Conservation (phyloP, 1,139 yeast genomes). For the Entelexis paramagnoliae region DNA sequence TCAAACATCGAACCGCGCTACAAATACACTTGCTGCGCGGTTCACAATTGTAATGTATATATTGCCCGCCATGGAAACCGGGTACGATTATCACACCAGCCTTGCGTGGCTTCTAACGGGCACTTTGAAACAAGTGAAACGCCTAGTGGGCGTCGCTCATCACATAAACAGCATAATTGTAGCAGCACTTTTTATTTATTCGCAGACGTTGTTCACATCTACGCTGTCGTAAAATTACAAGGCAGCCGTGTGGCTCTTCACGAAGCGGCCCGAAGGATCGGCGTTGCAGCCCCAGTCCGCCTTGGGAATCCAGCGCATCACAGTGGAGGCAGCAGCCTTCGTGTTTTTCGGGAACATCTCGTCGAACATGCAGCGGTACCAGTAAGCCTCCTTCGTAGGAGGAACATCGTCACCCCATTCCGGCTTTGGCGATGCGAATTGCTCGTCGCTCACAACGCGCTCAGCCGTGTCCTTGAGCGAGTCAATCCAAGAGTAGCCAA, state of each 20-base stretch:
- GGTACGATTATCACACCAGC: no score
- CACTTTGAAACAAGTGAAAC: no score
- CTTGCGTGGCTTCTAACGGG: no score
- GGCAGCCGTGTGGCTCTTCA: conserved; percentile 70
- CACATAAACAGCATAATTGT: no score
- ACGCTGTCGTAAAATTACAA: conserved; percentile 28
- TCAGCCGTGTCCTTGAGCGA: conserved; percentile 94
- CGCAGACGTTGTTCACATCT: background rate
- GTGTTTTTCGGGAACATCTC: conserved; percentile 55
- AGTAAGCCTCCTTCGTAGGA: conserved; percentile 96
- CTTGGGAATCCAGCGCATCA: conserved; percentile 99
- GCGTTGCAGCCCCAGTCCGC: conserved; percentile 99
- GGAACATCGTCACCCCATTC: conserved; percentile 96
- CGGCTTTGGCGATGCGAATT: conserved; percentile 78
- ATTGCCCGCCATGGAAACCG: no score
- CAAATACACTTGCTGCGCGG: no score
- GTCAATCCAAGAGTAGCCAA: conserved; percentile 98
- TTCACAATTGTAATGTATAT: no score
- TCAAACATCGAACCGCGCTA: no score
- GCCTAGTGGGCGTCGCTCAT: no score
- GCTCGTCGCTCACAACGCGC: conserved; percentile 73
- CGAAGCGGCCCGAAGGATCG: conserved; percentile 97
- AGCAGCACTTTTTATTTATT: no score
- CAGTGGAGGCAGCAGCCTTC: conserved; percentile 88
- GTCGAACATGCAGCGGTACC: conserved; percentile 96